Percentiles rank a stretch among this genome's conserved stretches.
Conservation (phyloP, 2,329 filamentous ascomycete genomes). For the Leptographium wingfieldii region DNA sequence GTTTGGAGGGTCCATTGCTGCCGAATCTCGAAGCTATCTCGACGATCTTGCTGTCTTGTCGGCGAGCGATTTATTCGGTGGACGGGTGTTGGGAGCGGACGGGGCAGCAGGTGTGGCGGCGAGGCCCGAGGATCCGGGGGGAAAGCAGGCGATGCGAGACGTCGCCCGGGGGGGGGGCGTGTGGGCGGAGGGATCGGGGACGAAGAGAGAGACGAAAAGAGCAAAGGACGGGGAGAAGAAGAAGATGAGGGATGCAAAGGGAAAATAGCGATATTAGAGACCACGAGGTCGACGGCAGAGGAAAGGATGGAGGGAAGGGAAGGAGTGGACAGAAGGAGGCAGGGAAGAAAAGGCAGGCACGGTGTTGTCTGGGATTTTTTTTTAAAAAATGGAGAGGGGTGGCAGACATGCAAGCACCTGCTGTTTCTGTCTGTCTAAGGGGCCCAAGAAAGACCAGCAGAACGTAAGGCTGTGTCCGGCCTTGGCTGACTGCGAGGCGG, state of each 20-base stretch:
- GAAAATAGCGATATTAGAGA: neutral
- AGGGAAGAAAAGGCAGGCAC: neutral
- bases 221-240: neutral
- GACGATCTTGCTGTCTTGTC: neutral
- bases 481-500: neutral
- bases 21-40: neutral
- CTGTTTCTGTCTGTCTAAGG: neutral
- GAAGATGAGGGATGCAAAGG: neutral
- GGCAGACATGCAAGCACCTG: neutral
- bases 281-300: neutral
- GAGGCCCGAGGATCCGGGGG: constrained; percentile 11
- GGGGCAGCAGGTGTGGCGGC: neutral
- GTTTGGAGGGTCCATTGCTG: constrained; percentile 16
- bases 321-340: neutral
- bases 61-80: neutral
- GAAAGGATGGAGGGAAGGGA: neutral
- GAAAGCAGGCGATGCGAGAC: neutral
- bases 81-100: neutral
- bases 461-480: constrained; percentile 1
- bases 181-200: neutral
- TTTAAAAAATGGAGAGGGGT: neutral
- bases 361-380: neutral
- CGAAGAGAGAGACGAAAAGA: neutral
- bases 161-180: neutral
- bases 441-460: neutral